Evolutionary conservation across 1,284 basidiomycete genomes (phyloP), one percentile per base, ranked within the genome.

Genomic region (Trichosporon ovoides): DNA sequence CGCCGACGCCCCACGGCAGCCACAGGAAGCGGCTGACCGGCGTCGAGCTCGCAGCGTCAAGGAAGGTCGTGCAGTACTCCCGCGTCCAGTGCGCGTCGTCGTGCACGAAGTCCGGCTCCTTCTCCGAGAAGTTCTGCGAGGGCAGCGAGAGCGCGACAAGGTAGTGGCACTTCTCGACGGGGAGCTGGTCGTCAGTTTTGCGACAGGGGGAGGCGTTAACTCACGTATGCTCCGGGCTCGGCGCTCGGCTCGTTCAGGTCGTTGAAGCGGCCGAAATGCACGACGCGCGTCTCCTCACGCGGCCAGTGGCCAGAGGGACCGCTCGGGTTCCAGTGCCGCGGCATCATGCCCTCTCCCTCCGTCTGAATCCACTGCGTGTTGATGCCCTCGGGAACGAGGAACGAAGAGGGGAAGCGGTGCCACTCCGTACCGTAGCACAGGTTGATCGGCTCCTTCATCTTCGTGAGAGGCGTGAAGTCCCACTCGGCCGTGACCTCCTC

Each of bases 341-440:
- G 96, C 63, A 98, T 80, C 72, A 93, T 84, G 14, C 93, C 95
- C 58, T 86, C 82, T 68, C 97, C 96, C 56, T 87, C 90, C 75
- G 87, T 91, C 80, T 90, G 87, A 72, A 98, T 80, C 78, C 92
- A 98, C 62, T 88, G 83, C 14, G 95, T 86, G 49, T 85, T 83
- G 57, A 97, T 80, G 16, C 85, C 87, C 56, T 87, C 83, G 1
- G 95, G 93, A 18, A 98, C 82, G 51, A 95, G 83, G 77, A 89
- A 98, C 72, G 89, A 87, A 1, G 89, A 84, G 0, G 94, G 91
- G 81, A 94, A 99, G 14, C 95, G 83, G 72, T 98, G 82, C 96
- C 96, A 98, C 77, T 98, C 95, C 71, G 94, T 91, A 34, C 87
- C 92, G 56, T 89, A 83, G 78, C 96, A 99, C 2, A 98, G 73